Conservation (phyloP, 2,329 filamentous ascomycete species). For the Davidsoniella eucalypti region DNA sequence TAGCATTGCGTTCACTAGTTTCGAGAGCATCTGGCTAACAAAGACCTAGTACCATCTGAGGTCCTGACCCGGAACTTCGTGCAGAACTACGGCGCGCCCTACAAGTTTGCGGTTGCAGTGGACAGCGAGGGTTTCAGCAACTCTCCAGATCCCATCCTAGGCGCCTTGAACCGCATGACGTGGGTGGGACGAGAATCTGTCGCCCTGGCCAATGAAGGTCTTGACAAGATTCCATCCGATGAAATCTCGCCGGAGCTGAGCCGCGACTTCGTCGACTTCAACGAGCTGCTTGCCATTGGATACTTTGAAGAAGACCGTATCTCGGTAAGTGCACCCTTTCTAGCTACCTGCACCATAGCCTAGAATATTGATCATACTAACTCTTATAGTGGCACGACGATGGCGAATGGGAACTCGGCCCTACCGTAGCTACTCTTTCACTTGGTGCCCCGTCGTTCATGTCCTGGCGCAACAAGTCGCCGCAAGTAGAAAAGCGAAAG, state of each 20-base stretch:
- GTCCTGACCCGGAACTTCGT: slow-evolving; percentile 34
- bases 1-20: background rate
- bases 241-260: background rate
- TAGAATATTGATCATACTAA: background rate
- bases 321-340: slow-evolving; percentile 23
- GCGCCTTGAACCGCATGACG: slow-evolving; percentile 33
- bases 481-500: slow-evolving; percentile 13
- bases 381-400: slow-evolving; percentile 44
- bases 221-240: background rate
- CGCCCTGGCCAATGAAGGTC: slow-evolving; percentile 14
- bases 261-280: slow-evolving; percentile 27
- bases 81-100: slow-evolving; percentile 45
- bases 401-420: slow-evolving; percentile 44
- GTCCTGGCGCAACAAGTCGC: slow-evolving; percentile 38
- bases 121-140: slow-evolving; percentile 31
- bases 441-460: slow-evolving; percentile 42
- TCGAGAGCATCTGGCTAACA: background rate
- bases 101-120: slow-evolving; percentile 47
- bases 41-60: slow-evolving; percentile 18
- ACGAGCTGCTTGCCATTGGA: slow-evolving; percentile 45
- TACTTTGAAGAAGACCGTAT: slow-evolving; percentile 47
- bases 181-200: slow-evolving; percentile 35
- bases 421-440: slow-evolving; percentile 44
- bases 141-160: slow-evolving; percentile 31
- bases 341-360: background rate